phyloP scores from a whole-genome alignment of 257 asterid species.

The Solanum bulbocastanum region DNA sequence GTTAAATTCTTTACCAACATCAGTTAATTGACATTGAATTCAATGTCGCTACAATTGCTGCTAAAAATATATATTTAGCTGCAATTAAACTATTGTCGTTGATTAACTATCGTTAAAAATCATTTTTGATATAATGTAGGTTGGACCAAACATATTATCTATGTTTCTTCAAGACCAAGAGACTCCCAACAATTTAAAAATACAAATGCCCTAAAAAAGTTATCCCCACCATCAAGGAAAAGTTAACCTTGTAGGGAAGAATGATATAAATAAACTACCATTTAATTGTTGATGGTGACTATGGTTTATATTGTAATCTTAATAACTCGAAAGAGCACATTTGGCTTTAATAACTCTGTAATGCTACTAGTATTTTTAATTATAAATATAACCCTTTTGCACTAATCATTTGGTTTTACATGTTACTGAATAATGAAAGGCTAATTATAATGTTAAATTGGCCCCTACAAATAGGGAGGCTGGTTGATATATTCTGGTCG shows the following conservation, averaged over 20 bases:
- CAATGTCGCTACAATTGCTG: neutral
- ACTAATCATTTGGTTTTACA: neutral
- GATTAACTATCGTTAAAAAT: too few relatives aligned
- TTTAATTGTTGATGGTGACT: neutral
- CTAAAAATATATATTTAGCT: too few relatives aligned
- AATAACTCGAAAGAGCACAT: neutral
- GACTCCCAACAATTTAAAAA: neutral
- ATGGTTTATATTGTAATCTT: neutral
- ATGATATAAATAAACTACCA: neutral
- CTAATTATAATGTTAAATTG: neutral
- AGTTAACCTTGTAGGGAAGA: neutral
- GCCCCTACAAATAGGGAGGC: constrained; percentile 7
- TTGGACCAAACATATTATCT: neutral
- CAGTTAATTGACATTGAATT: neutral
- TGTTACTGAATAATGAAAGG: neutral
- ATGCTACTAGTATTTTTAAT: neutral
- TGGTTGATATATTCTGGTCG: neutral
- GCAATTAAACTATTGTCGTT: too few relatives aligned
- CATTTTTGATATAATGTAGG: too few relatives aligned
- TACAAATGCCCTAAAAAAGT: neutral
- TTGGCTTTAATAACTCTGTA: neutral
- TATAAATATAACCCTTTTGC: neutral
- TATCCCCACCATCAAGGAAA: constrained; percentile 5
- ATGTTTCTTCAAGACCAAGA: constrained; percentile 7
- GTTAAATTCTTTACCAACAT: neutral